These are phyloP conservation scores for Suillus subaureus DNA, from an alignment of 768 basidiomycete species.

Conservation along the genomic window DNA sequence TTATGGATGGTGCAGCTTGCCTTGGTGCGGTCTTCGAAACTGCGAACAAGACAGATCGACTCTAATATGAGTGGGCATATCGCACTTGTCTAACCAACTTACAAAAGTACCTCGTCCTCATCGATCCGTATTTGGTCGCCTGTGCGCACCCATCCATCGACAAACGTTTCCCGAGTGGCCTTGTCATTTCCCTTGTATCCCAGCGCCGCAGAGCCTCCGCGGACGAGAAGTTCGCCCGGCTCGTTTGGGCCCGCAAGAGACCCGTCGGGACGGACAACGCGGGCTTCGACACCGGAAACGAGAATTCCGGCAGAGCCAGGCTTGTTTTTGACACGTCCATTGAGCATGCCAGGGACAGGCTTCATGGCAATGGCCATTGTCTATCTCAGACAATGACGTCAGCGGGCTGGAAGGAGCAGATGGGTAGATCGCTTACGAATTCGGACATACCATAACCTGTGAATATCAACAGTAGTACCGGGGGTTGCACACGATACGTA, in stretches of 20 bases:
- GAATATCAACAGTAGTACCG: constrained; percentile 2
- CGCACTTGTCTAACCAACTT: constrained; percentile 18
- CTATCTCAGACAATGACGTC: constrained; percentile 29
- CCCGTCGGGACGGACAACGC: constrained; percentile 55
- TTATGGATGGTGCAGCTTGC: constrained; percentile 29
- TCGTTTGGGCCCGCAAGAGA: constrained; percentile 53
- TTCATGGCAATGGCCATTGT: constrained; percentile 51
- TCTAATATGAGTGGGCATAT: neutral
- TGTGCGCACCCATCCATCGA: constrained; percentile 65
- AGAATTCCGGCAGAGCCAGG: constrained; percentile 54
- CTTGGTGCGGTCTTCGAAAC: constrained; percentile 70
- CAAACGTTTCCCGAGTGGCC: constrained; percentile 62
- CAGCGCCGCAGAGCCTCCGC: constrained; percentile 48
- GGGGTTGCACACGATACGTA: neutral
- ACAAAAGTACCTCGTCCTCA: constrained; percentile 61
- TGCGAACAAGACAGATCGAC: constrained; percentile 21
- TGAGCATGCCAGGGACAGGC: constrained; percentile 43
- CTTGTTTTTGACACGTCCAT: constrained; percentile 37
- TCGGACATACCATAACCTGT: constrained; percentile 68
- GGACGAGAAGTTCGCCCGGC: constrained; percentile 61
- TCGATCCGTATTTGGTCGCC: constrained; percentile 65
- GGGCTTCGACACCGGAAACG: constrained; percentile 57
- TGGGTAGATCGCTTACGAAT: constrained; percentile 39
- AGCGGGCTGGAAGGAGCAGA: neutral
- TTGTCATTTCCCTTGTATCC: constrained; percentile 72